Conservation (phyloP, 1,139 yeast genomes). For the Pichia sp. region DNA sequence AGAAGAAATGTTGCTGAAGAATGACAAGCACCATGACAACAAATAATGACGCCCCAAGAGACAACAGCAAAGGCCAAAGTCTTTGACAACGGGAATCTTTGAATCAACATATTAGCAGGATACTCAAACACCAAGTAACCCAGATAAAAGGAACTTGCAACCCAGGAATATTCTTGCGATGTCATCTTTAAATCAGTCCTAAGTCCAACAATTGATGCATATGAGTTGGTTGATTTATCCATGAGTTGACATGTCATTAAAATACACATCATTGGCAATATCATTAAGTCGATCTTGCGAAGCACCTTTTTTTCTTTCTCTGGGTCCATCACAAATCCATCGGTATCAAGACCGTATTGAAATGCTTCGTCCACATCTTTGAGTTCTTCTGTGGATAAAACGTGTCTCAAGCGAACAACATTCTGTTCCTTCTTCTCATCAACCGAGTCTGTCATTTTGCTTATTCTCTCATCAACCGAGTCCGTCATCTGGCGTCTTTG, state of each 20-base stretch:
- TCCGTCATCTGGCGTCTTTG: too few relatives aligned
- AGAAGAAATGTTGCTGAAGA: conserved; percentile 38
- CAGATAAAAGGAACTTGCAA: conserved; percentile 52
- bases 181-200: conserved; percentile 44
- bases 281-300: conserved; percentile 48
- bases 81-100: conserved; percentile 41
- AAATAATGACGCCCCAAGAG: conserved; percentile 44
- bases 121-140: conserved; percentile 47
- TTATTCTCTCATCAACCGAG: too few relatives aligned
- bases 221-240: conserved; percentile 59
- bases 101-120: conserved; percentile 42
- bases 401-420: neutral
- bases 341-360: conserved; percentile 19
- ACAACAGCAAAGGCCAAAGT: conserved; percentile 36
- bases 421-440: neutral
- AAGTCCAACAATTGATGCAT: conserved; percentile 55
- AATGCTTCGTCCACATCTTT: conserved; percentile 16
- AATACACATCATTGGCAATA: conserved; percentile 52
- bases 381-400: conserved; percentile 2
- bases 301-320: conserved; percentile 36
- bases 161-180: conserved; percentile 51
- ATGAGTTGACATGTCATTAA: conserved; percentile 56
- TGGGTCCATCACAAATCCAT: conserved; percentile 23
- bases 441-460: too few relatives aligned
- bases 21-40: conserved; percentile 41